Conservation (phyloP, 2,329 filamentous ascomycete species). For the Hirsutella rhossiliensis region DNA sequence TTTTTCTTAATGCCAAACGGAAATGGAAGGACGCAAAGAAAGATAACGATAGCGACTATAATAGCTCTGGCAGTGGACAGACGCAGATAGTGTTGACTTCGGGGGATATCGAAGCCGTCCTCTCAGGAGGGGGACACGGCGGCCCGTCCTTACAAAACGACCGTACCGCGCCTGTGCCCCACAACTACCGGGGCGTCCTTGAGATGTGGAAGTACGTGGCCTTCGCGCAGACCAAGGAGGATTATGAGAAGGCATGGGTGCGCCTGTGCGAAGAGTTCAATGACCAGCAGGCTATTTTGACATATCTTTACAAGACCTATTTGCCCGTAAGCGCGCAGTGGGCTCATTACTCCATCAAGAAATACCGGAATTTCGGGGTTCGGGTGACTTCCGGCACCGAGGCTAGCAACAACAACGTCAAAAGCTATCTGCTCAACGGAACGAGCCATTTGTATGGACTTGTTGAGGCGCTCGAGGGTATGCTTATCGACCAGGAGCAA, state of each 20-base stretch:
- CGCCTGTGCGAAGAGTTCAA: neutral
- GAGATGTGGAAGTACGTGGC: no score
- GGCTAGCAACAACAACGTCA: neutral
- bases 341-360: no score
- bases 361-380: neutral
- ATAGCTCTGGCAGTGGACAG: neutral
- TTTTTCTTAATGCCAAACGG: no score
- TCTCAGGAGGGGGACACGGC: neutral
- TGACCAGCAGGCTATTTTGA: neutral
- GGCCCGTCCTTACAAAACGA: no score
- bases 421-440: no score
- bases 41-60: neutral
- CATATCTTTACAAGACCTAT: no score
- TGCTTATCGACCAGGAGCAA: neutral
- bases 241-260: neutral
- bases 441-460: neutral
- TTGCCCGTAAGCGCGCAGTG: no score
- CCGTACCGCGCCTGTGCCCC: neutral
- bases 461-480: neutral
- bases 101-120: neutral
- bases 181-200: neutral
- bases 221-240: neutral
- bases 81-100: neutral
- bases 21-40: no score
- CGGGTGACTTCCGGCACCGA: neutral